Base-by-base conservation (phyloP, 2,329 filamentous ascomycete species). In the Claviceps sp. region DNA sequence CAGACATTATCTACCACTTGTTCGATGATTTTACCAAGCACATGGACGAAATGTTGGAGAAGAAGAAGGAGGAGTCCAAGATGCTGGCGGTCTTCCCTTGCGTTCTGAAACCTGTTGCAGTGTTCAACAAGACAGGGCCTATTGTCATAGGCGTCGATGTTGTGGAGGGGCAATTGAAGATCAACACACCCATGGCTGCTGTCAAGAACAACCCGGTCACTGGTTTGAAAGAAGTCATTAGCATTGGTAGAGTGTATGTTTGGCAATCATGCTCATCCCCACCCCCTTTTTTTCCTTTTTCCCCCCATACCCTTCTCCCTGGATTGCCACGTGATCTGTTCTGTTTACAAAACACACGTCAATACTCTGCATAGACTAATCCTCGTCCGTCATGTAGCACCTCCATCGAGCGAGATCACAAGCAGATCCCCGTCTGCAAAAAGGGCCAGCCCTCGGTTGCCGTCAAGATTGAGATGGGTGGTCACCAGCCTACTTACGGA, bases 1-100 rank as follows among this genome's bases (percentile, higher is more conserved):
- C 94, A 2, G 91, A 98, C 69, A 98, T 98, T 62, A 98, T 98
- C 64, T 98, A 98, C 70, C 93, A 98, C 69, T 75, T 98, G 53
- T 98, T 98, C 67, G 94, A 98, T 69, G 78, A 87, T 58, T 98
- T 98, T 72, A 97, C 87, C 44, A 88, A 87, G 68, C 91, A 98
- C 70, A 95, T 96, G 87, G 83, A 84, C 34, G 77, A 87, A 61
- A 78, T 95, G 59, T 76, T 84, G 34, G 89, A 91, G 71, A 85
- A 90, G 76, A 90, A 89, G 74, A 96, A 96, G 76, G 91, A 97
- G 64, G 90, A 97, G 63, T 87, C 84, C 63, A 97, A 97, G 75
- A 81, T 96, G 73, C 72, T 93, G 62, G 94, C 93, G 44, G 91
- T 98, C 60, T 98, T 97, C 80, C 94, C 93, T 38, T 97, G 93